These are phyloP conservation scores for Lyophyllum shimeji DNA, from an alignment of 768 basidiomycete genomes.

Conservation along the genomic window DNA sequence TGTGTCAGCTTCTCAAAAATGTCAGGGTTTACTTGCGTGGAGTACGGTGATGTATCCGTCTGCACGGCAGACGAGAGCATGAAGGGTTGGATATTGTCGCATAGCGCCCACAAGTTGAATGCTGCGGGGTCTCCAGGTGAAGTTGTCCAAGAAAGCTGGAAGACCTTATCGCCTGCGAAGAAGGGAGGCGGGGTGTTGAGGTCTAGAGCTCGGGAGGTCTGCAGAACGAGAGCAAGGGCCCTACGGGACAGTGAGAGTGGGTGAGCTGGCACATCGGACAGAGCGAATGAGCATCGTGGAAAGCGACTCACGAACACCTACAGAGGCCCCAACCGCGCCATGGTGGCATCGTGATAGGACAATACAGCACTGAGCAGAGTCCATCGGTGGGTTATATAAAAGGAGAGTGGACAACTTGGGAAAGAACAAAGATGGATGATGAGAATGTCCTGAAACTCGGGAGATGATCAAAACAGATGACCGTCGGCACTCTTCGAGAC, in stretches of 20 bases:
- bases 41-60: too few species aligned
- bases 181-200: background rate
- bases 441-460: background rate
- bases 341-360: background rate
- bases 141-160: conserved; percentile 3
- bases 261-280: background rate
- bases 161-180: background rate
- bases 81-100: background rate
- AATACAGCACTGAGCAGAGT: background rate
- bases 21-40: too few species aligned
- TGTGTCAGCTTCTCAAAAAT: too few species aligned
- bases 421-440: background rate
- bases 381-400: background rate
- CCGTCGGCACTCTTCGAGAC: too few species aligned
- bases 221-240: background rate
- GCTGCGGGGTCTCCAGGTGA: background rate
- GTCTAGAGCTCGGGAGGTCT: background rate
- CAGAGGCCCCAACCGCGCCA: background rate
- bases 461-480: background rate
- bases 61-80: too few species aligned
- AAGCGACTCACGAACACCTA: background rate
- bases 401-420: background rate
- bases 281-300: background rate
- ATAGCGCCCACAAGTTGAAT: background rate
- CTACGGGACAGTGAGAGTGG: background rate